Percentiles rank a stretch among this genome's conserved stretches.
Conservation (phyloP, 1,284 basidiomycete species). For the Sporisorium graminicola region DNA sequence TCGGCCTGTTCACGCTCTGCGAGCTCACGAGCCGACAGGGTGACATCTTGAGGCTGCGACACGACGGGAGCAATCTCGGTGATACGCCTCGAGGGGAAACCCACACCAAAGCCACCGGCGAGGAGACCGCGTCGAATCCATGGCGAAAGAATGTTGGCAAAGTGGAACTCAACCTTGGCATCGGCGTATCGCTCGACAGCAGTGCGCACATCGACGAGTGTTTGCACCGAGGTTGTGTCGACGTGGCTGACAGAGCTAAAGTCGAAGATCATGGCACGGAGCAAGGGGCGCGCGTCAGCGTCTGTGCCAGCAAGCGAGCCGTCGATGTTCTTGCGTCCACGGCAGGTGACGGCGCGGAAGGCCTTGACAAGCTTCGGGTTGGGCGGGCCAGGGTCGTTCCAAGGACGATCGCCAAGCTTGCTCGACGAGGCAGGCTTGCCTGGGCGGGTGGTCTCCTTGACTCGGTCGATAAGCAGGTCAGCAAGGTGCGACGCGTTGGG, state of each 20-base stretch:
- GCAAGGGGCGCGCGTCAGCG: conserved; percentile 75
- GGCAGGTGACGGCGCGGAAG: conserved; percentile 47
- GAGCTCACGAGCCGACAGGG: conserved; percentile 36
- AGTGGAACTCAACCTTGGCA: conserved; percentile 85
- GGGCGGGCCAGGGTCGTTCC: conserved; percentile 84
- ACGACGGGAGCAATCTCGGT: conserved; percentile 72
- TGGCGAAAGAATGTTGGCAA: conserved; percentile 86
- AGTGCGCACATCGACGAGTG: conserved; percentile 86
- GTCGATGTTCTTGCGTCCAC: conserved; percentile 59
- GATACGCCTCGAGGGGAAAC: conserved; percentile 45
- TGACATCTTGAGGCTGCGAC: conserved; percentile 74
- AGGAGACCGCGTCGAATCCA: conserved; percentile 79
- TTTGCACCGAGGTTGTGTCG: conserved; percentile 86
- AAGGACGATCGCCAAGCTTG: conserved; percentile 78
- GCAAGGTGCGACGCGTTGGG: conserved; percentile 89
- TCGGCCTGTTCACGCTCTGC: conserved; percentile 41
- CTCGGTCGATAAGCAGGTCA: conserved; percentile 82
- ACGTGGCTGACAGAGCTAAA: conserved; percentile 81
- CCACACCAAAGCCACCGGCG: conserved; percentile 44
- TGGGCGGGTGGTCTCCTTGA: conserved; percentile 81
- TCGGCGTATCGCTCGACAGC: conserved; percentile 90
- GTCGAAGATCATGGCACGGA: conserved; percentile 90
- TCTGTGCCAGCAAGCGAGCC: not conserved
- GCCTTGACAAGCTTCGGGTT: conserved; percentile 55
- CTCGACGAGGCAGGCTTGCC: conserved; percentile 70